A percentile compares a stretch with the other conserved stretches of the same genome.
These are phyloP conservation scores for Eucalyptus urophylla DNA, from an alignment of 345 rosid genomes.

Conservation along the genomic window DNA sequence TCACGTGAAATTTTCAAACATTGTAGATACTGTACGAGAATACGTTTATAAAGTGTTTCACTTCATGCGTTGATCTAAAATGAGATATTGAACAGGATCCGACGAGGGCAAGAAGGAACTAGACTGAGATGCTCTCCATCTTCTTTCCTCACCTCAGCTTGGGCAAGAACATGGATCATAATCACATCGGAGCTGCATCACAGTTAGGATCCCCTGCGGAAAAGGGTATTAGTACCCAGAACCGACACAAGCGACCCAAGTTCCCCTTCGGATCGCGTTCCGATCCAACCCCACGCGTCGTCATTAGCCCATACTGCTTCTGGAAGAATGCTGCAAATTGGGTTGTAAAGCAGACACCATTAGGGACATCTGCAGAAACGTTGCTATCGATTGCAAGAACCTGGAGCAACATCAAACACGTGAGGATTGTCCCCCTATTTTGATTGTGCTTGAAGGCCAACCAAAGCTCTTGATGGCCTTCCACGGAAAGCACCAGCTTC, in stretches of 20 bases:
- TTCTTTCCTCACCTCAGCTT: neutral
- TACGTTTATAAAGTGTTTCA: fast-evolving
- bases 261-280: fast-evolving
- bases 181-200: neutral
- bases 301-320: neutral
- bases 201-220: fast-evolving
- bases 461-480: neutral
- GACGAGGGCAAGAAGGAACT: neutral
- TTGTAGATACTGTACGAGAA: fast-evolving
- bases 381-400: neutral
- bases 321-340: neutral
- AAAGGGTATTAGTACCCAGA: neutral
- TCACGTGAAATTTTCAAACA: fast-evolving
- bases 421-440: neutral
- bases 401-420: neutral
- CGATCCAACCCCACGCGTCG: fast-evolving
- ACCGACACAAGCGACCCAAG: neutral
- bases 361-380: neutral
- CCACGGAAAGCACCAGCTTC: conserved; percentile 1
- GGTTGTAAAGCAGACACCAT: neutral
- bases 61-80: neutral
- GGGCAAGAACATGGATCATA: neutral
- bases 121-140: neutral
- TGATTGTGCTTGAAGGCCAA: neutral
- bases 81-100: neutral